Percentiles rank a stretch among this genome's conserved stretches.
Evolutionary conservation across 345 rosid species (phyloP).

Genomic region (Eucalyptus rudis): DNA sequence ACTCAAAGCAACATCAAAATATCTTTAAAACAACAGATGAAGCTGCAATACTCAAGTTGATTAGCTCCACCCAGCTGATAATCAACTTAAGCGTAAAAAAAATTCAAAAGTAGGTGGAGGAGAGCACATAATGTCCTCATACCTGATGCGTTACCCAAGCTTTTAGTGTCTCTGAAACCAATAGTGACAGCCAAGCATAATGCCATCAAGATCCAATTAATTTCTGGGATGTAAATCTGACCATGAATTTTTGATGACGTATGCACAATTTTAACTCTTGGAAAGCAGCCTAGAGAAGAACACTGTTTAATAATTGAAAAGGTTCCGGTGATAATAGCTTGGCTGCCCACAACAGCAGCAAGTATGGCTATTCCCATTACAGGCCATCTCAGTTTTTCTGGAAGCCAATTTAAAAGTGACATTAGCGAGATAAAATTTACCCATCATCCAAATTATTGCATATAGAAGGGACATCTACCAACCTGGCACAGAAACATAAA

Average conservation of each 20-base stretch:
- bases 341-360: slow-evolving; percentile 93
- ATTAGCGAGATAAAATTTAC: neutral
- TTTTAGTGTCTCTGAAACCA: slow-evolving; percentile 74
- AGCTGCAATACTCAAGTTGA: neutral
- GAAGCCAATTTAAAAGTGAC: neutral
- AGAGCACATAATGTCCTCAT: neutral
- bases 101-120: neutral
- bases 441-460: neutral
- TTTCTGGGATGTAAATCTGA: slow-evolving; percentile 92
- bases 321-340: slow-evolving; percentile 89
- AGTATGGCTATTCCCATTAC: slow-evolving; percentile 85
- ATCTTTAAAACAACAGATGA: neutral
- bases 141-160: slow-evolving; percentile 93
- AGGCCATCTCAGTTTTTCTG: slow-evolving; percentile 65
- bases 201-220: slow-evolving; percentile 84
- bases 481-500: slow-evolving; percentile 87
- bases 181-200: slow-evolving; percentile 85
- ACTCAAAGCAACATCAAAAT: neutral
- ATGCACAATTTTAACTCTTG: slow-evolving; percentile 76
- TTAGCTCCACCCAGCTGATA: neutral
- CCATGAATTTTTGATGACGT: slow-evolving; percentile 88
- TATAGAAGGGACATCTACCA: neutral
- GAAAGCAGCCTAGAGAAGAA: slow-evolving; percentile 81
- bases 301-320: slow-evolving; percentile 89
- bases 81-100: neutral